Conservation (phyloP, 2,329 filamentous ascomycete species). For the Pseudocercospora eumusae region DNA sequence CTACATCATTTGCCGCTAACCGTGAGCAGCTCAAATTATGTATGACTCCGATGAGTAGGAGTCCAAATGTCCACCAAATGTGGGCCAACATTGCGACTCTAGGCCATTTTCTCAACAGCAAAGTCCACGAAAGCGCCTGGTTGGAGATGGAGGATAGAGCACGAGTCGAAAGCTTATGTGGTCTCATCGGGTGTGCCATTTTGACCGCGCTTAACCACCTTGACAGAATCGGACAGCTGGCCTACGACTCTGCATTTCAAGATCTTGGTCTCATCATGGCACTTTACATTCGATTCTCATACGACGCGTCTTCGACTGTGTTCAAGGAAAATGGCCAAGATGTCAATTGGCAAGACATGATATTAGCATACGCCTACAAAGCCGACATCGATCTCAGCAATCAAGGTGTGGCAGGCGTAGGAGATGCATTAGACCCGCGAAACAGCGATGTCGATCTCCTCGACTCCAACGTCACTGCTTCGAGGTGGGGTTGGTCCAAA, state of each 20-base stretch:
- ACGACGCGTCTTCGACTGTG: not conserved
- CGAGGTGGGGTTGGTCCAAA: slow-evolving; percentile 11
- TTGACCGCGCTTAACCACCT: slow-evolving; percentile 11
- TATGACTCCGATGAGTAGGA: slow-evolving; percentile 5
- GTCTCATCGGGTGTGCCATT: slow-evolving; percentile 10
- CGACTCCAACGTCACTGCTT: slow-evolving; percentile 1
- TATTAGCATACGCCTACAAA: slow-evolving; percentile 14
- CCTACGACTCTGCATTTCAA: slow-evolving; percentile 11
- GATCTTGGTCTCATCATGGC: not conserved
- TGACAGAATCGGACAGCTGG: slow-evolving; percentile 10
- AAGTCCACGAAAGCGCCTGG: slow-evolving; percentile 6
- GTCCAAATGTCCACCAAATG: slow-evolving; percentile 12
- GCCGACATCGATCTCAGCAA: slow-evolving; percentile 13
- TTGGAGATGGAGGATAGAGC: slow-evolving; percentile 12
- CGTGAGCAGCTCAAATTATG: slow-evolving; percentile 5
- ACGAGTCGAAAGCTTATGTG: not conserved
- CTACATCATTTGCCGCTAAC: not conserved
- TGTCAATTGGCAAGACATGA: slow-evolving; percentile 8
- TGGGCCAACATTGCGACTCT: slow-evolving; percentile 17
- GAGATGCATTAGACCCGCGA: not conserved
- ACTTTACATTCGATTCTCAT: not conserved
- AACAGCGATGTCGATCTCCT: not conserved
- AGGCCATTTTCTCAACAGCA: slow-evolving; percentile 14
- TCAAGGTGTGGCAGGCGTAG: slow-evolving; percentile 7
- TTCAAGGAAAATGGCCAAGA: not conserved